Base-by-base conservation (phyloP, 1,284 basidiomycete species). In the Trametes hirsuta region DNA sequence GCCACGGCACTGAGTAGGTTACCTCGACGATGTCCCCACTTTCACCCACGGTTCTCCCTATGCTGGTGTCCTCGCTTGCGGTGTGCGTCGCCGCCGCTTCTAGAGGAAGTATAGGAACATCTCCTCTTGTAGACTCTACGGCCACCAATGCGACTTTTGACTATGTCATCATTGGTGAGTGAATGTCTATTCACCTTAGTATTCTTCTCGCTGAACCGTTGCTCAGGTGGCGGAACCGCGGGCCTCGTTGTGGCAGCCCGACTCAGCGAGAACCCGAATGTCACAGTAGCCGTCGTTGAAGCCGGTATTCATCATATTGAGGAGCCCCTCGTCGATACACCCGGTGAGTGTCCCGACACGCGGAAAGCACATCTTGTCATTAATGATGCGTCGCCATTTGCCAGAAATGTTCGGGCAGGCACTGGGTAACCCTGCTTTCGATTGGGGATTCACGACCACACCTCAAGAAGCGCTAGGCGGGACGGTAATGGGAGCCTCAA, bases 271-370 rank as follows among this genome's bases (percentile, higher is more conserved):
- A 52, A 64, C 24, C 62, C 62, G 4, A 34, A 36, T 10, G 37
- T 55, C 3, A 64, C 59, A 4, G 61, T 68, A 2, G 66, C 60
- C 1, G 60, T 68, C 15, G 55, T 68, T 21, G 62, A 68, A 50
- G 66, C 64, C 11, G 66, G 66, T 4, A 39, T 30, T 6, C 52
- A 62, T 21, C 61, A 62, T 21, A 41, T 57, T 34, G 55, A 63
- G 14, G 64, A 67, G 6, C 61, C 64, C 2, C 41, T 60, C 1
- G 52, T 67, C n/a, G 54, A 65, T 37, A 59, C 61, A 8, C 64
- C 66, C 12, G 56, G 64, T 62, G 45, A 36, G 47, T 55, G 15
- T 12, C 21, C 2, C 50, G 34, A 12, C 37, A 15, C 10, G 4
- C 14, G 4, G 11, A 1, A 21, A 12, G 34, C 14, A 12, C 11